Evolutionary conservation across 2,329 filamentous ascomycete species (phyloP).

Genomic region (Chaetomium sp.): DNA sequence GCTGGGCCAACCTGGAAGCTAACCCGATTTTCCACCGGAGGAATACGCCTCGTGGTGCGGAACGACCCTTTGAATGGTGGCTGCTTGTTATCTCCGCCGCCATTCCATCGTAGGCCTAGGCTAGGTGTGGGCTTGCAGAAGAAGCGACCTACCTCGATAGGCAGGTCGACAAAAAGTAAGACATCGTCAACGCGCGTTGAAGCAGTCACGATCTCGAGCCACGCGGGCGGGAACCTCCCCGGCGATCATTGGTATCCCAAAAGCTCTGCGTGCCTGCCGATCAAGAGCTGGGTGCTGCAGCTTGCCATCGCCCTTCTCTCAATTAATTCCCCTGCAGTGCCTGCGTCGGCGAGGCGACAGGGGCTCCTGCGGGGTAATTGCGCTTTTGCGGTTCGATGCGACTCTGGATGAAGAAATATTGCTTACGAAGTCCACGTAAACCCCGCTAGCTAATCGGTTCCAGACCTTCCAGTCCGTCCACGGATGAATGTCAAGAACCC

Average conservation of each 20-base stretch:
- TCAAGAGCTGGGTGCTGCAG: conserved; percentile 9
- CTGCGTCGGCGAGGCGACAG: not conserved
- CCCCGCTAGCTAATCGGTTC: not conserved
- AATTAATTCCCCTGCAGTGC: not conserved
- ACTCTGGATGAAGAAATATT: not conserved
- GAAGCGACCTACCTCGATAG: not conserved
- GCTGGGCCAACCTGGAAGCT: not conserved
- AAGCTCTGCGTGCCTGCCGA: conserved; percentile 1
- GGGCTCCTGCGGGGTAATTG: conserved; percentile 5
- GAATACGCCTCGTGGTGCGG: conserved; percentile 9
- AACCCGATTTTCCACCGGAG: conserved; percentile 19
- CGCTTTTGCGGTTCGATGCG: not conserved
- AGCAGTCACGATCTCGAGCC: conserved; percentile 1
- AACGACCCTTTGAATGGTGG: conserved; percentile 5
- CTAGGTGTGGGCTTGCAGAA: not conserved
- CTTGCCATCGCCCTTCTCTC: not conserved
- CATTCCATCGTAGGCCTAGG: not conserved
- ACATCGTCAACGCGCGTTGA: not conserved
- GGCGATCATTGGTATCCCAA: not conserved
- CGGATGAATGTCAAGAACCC: not conserved
- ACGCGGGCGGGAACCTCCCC: not conserved
- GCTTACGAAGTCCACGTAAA: not conserved
- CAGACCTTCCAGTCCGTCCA: too few species aligned
- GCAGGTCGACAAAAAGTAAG: not conserved
- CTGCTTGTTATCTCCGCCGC: not conserved